Percentiles rank a stretch among this genome's conserved stretches.
Evolutionary conservation across 2,329 filamentous ascomycete species (phyloP).

Genomic region (Apiospora sp.): DNA sequence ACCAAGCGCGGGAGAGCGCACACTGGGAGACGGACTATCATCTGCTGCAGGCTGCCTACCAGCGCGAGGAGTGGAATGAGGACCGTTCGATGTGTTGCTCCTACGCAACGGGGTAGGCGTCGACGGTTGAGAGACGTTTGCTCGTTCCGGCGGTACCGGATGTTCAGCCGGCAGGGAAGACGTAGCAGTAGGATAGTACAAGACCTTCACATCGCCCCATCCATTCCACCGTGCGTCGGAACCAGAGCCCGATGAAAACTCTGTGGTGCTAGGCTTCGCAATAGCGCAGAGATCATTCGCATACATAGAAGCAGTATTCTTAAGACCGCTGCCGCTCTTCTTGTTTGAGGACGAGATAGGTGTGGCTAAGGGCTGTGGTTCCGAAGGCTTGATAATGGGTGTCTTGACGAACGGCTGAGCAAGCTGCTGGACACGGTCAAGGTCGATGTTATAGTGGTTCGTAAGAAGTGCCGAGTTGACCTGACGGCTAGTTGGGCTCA

Average conservation of each 20-base stretch:
- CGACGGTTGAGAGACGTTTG: conserved; percentile 59
- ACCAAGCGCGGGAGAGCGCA: conserved; percentile 49
- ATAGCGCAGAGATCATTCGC: conserved; percentile 86
- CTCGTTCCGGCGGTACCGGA: conserved; percentile 41
- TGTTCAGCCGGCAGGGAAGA: conserved; percentile 41
- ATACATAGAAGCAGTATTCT: conserved; percentile 67
- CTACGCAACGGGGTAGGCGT: conserved; percentile 81
- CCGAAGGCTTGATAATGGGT: conserved; percentile 59
- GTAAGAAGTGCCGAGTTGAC: conserved; percentile 77
- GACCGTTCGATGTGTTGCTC: conserved; percentile 62
- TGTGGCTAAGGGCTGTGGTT: conserved; percentile 58
- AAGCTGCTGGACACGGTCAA: conserved; percentile 85
- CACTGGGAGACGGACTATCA: conserved; percentile 53
- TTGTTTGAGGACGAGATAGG: conserved; percentile 68
- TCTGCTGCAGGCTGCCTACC: conserved; percentile 50
- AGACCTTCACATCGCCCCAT: conserved; percentile 82
- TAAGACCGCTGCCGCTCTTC: conserved; percentile 74
- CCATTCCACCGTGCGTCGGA: conserved; percentile 67
- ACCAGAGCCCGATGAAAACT: conserved; percentile 39
- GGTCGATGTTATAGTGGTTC: conserved; percentile 83
- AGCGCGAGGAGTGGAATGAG: conserved; percentile 47
- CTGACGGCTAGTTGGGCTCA: conserved; percentile 68
- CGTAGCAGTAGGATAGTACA: conserved; percentile 72
- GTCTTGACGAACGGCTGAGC: conserved; percentile 84
- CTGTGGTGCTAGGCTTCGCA: conserved; percentile 63